Evolutionary conservation across 2,329 filamentous ascomycete species (phyloP), one percentile per base, ranked within the genome.

Genomic region (Colletotrichum shisoi): DNA sequence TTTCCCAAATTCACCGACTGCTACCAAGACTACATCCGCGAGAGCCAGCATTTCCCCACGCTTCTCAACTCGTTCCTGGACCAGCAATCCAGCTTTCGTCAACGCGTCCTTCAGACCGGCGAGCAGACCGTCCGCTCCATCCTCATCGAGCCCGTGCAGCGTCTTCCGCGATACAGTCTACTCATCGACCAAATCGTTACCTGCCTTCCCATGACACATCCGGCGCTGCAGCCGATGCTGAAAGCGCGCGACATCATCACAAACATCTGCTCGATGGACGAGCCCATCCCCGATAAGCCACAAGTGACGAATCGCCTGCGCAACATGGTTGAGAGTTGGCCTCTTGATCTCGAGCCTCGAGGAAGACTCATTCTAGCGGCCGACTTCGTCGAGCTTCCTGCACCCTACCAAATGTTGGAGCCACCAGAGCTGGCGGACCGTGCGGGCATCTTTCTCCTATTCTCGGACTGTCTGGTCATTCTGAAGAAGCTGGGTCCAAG

Each of bases 151-250:
- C 95, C 95, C 2, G 94, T 99, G 0, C 95, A 99, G 77, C 87
- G 95, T 59, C 84, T 99, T 59, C 95, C 95, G 31, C 90, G 95
- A 31, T 99, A 99, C 79, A 97, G 93, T 74, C 83, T 99, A 42
- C 90, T 98, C 74, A 98, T 99, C 72, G 95, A 99, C 79, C 94
- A 96, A 74, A 97, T 99, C 74, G 87, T 95, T 54, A 89, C 90
- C 71, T 93, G 91, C 68, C 85, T 98, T 19, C 94, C 94, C 4
- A 87, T 94, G 57, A 89, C 91, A 9, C 94, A 98, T 75, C 92
- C 93, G 3, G 94, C 94, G 0, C 84, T 97, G 60, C 90, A 91
- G 71, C 84, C 86, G 3, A 89, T 99, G 79, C 85, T 97, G 48
- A 94, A 93, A 75, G 94, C 95, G 0, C 87, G 94, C 71, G 95